Evolutionary conservation across 805 yeast genomes (phyloP).

Genomic region (Candida andamanensis): DNA sequence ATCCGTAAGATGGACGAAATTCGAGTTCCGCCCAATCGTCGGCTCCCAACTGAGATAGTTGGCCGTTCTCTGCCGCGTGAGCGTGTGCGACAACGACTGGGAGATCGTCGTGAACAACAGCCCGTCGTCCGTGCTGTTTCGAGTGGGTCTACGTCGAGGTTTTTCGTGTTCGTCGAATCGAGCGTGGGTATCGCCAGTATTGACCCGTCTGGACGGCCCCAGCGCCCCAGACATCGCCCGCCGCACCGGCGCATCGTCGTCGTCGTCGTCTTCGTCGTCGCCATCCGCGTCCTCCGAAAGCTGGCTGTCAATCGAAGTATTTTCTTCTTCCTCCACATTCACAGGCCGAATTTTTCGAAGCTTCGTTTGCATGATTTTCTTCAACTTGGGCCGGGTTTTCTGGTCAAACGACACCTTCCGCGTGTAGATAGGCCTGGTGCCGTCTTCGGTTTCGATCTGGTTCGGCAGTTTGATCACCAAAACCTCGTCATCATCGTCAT

Average conservation of each 20-base stretch:
- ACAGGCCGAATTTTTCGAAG: too few species aligned
- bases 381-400: constrained; percentile 5
- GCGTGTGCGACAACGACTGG: constrained; percentile 20
- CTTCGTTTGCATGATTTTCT: constrained; percentile 9
- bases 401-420: constrained; percentile 12
- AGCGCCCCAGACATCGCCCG: constrained; percentile 31
- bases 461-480: constrained; percentile 73
- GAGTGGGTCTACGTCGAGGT: not conserved
- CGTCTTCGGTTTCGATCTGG: constrained; percentile 48
- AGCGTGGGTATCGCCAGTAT: constrained; percentile 26
- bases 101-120: constrained; percentile 10
- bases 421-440: constrained; percentile 30
- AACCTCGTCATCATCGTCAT: constrained; percentile 63
- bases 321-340: constrained; percentile 15
- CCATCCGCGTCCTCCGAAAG: constrained; percentile 10
- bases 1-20: constrained; percentile 75
- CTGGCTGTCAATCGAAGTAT: constrained; percentile 19
- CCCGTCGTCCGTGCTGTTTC: constrained; percentile 9
- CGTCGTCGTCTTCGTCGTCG: constrained; percentile 11
- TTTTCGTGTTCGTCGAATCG: not conserved
- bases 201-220: constrained; percentile 36
- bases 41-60: constrained; percentile 87
- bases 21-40: constrained; percentile 87
- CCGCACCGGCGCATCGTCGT: constrained; percentile 5
- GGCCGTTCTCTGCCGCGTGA: constrained; percentile 27